Base-by-base conservation (phyloP, 306 rosid genomes). In the Prosopis cineraria region DNA sequence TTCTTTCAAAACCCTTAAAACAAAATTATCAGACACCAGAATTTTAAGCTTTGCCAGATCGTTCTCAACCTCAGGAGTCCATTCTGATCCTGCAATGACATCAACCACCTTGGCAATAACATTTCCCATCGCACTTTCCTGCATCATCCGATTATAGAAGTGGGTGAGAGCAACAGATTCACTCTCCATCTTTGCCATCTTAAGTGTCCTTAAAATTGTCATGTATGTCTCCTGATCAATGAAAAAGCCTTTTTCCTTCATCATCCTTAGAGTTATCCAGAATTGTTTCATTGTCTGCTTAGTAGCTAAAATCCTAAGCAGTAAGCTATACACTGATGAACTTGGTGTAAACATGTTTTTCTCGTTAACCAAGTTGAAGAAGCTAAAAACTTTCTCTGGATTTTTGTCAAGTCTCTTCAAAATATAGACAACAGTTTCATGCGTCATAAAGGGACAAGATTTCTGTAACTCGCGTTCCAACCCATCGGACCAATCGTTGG, bases 311-410 rank as follows among this genome's bases (percentile, higher is more conserved):
- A 91, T 70, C 79, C 87, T 93, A 78, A 93, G 86, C 78, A 93
- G 71, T 70, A 93, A 74, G 82, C 88, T 84, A 74, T 74, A 95
- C 66, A 89, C 16, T 6, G 87, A 87, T 67, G 92, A 87, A 80
- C 98, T 91, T 0, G 88, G 87, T 29, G 50, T 76, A 72, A 89
- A 92, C 76, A 89, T 88, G 6, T 81, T 63, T 79, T 84, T 88
- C 79, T 84, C 83, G 41, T 78, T 68, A 11, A 80, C 90, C 99
- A 98, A 95, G 11, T 82, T 82, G 88, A 91, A 93, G 79, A 95
- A 95, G 29, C 45, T 47, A 10, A 74, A 86, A 81, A 93, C 99
- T 78, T 87, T 95, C 34, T 40, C 36, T 29, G 94, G 98, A 81
- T 78, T 78, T 68, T 79, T 87, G 9, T 84, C 89, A 78, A 93